Base-by-base conservation (phyloP, 805 yeast genomes). In the Naumovozyma baii region DNA sequence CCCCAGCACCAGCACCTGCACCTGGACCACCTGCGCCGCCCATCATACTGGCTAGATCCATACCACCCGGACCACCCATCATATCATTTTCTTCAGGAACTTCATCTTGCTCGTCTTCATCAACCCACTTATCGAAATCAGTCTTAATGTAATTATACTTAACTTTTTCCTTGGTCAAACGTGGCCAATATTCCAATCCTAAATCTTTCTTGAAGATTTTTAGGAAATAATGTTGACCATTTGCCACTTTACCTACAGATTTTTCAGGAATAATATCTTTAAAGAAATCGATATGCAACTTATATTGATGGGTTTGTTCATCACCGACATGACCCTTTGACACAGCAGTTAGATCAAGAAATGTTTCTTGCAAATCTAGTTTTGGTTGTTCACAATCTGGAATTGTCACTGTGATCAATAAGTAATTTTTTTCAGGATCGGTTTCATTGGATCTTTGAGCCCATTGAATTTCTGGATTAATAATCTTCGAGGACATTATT, bases 41-140 rank as follows among this genome's bases (percentile, higher is more conserved):
- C 60, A 46, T 59, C 33, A 56, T 50, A 16, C 34, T 31, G 20
- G 38, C 36, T 8, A 45, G 15, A 16, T 45, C 60, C 49, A 45
- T 51, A 40, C 41, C 52, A 57, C 52, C 53, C 19, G 44, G 45
- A 36, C 60, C 59, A 40, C 22, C 55, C 59, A 44, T 59, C 31
- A 52, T 49, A 37, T 59, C 67, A 39, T 60, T 60, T 69, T 72
- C 51, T 5, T 44, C 53, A 33, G 49, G 59, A 19, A 63, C 68
- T 42, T 78, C 88, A 31, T 85, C 87, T 66, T 90, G 98, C 66
- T 90, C 98, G 59, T 90, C 98, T 68, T 90, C 97, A 59, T 90
- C 98, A 31, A 84, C 95, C 98, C 98, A 90, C 63, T 80, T 84
- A 68, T 88, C 95, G 58, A 90, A 90, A 59, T 90, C 97, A 12